These are phyloP conservation scores for Starmerella lactis-condensi DNA, from an alignment of 805 yeast genomes.

Conservation along the genomic window DNA sequence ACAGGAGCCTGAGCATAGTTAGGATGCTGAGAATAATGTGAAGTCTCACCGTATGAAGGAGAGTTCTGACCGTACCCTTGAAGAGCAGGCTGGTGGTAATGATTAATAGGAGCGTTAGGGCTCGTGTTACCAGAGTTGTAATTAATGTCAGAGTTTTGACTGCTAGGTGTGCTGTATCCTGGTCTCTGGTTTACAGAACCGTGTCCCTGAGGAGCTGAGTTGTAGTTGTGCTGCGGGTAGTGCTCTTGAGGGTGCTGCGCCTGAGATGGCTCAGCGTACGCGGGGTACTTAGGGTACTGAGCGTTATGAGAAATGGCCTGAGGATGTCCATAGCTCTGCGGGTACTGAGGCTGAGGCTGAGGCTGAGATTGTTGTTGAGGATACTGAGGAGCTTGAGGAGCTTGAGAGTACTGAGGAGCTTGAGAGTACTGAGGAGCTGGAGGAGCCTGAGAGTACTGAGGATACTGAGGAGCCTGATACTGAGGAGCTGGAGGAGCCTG, in stretches of 20 bases:
- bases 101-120: not conserved
- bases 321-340: not conserved
- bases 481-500: conserved; percentile 2
- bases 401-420: not conserved
- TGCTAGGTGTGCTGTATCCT: not conserved
- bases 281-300: conserved; percentile 1
- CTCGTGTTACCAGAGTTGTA: not conserved
- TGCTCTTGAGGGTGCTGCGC: conserved; percentile 1
- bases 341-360: not conserved
- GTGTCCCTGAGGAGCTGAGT: too few relatives aligned
- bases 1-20: too few relatives aligned
- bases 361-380: not conserved
- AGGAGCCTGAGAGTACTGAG: not conserved
- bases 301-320: not conserved
- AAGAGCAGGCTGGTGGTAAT: too few relatives aligned
- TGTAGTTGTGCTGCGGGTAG: conserved; percentile 2
- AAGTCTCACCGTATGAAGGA: too few relatives aligned
- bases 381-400: conserved; percentile 1
- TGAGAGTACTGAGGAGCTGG: conserved; percentile 2
- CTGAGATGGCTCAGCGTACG: conserved; percentile 1
- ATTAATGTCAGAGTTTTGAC: not conserved
- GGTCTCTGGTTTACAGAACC: too few relatives aligned
- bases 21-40: too few relatives aligned
- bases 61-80: too few relatives aligned
- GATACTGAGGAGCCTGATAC: conserved; percentile 2